These are phyloP conservation scores for Metarhizium sp. DNA, from an alignment of 2,329 filamentous ascomycete species.

Conservation along the genomic window DNA sequence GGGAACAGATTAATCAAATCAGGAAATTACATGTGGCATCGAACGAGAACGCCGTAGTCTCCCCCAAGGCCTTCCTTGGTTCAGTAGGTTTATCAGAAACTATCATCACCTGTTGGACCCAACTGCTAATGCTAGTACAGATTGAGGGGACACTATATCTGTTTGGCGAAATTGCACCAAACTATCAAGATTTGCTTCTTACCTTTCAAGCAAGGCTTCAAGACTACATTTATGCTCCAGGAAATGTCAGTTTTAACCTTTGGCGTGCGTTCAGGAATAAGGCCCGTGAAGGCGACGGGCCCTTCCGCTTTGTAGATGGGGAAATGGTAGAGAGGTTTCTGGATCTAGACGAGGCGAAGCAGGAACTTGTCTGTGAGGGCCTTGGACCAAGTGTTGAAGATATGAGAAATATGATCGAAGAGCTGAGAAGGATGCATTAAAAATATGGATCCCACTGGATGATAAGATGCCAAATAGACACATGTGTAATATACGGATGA, in stretches of 20 bases:
- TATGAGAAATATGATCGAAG: constrained; percentile 53
- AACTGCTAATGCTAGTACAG: constrained; percentile 32
- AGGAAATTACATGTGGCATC: constrained; percentile 61
- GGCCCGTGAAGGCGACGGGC: constrained; percentile 64
- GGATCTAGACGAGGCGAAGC: constrained; percentile 52
- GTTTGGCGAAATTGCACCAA: constrained; percentile 66
- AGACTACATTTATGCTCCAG: constrained; percentile 55
- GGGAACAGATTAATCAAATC: constrained; percentile 90
- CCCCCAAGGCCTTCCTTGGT: constrained; percentile 77
- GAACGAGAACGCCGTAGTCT: constrained; percentile 55
- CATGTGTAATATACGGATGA: not conserved
- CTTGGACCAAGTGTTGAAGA: constrained; percentile 52
- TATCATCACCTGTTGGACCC: not conserved
- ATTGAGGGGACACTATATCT: constrained; percentile 88
- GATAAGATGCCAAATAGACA: not conserved
- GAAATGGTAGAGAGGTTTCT: constrained; percentile 83
- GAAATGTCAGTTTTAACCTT: constrained; percentile 63
- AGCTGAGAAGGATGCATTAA: constrained; percentile 52
- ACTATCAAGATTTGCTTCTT: constrained; percentile 71
- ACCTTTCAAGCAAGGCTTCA: constrained; percentile 68
- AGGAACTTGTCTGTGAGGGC: constrained; percentile 43
- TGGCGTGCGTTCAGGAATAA: constrained; percentile 78
- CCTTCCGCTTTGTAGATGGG: constrained; percentile 83
- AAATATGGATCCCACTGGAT: not conserved
- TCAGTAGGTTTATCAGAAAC: constrained; percentile 52